phyloP scores from a whole-genome alignment of 2,329 filamentous ascomycete species.

The Arthrobotrys entomopaga region DNA sequence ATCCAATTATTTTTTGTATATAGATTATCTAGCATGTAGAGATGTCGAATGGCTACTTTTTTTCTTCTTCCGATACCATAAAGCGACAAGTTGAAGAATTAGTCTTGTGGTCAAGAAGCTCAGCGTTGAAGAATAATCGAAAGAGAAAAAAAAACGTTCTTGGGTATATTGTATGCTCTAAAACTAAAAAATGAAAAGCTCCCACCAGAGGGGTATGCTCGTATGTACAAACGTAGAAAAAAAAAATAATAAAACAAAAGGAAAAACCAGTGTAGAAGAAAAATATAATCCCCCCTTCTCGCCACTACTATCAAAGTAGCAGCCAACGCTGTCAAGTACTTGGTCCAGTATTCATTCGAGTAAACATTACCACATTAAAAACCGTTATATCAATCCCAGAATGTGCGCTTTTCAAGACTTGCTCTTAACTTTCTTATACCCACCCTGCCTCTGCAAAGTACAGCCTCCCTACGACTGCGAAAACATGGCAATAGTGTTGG shows the following conservation, averaged over 20 bases:
- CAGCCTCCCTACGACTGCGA: constrained; percentile 50
- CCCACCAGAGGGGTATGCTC: constrained; percentile 1
- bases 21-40: background rate
- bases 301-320: constrained; percentile 38
- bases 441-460: constrained; percentile 33
- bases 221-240: constrained; percentile 37
- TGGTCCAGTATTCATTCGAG: background rate
- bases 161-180: constrained; percentile 43
- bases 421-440: constrained; percentile 4
- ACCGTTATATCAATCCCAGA: background rate
- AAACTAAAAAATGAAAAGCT: constrained; percentile 9
- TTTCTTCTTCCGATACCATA: background rate
- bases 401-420: background rate
- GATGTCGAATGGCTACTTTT: background rate
- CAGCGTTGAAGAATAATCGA: no score
- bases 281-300: constrained; percentile 4
- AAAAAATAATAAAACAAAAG: constrained; percentile 15
- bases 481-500: constrained; percentile 51
- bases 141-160: constrained; percentile 13
- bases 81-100: no score
- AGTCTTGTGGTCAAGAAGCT: no score
- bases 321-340: background rate
- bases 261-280: constrained; percentile 6
- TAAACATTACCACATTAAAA: background rate
- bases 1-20: background rate